Conservation (phyloP, 1,284 basidiomycete species). For the Wallemia ichthyophaga region DNA sequence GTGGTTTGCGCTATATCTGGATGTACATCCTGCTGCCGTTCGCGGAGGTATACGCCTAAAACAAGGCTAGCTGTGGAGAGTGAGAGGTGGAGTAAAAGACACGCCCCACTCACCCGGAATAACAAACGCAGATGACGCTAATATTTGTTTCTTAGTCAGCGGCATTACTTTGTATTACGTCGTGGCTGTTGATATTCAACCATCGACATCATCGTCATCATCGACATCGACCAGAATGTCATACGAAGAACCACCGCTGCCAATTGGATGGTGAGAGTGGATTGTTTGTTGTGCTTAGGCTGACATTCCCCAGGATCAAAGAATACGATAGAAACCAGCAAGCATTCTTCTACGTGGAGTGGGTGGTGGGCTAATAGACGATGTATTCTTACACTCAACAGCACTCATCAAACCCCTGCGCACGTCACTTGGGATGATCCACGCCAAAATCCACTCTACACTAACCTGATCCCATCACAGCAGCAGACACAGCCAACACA, state of each 20-base stretch:
- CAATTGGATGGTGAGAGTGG: not conserved
- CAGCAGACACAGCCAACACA: not conserved
- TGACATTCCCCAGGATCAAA: not conserved
- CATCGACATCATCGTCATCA: too few relatives aligned
- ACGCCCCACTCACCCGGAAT: not conserved
- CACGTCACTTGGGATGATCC: not conserved
- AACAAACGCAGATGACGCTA: not conserved
- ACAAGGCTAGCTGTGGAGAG: not conserved
- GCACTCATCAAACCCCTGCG: not conserved
- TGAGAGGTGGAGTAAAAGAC: not conserved
- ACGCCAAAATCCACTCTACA: not conserved
- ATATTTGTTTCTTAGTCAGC: not conserved
- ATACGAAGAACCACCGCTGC: not conserved
- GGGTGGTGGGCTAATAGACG: not conserved
- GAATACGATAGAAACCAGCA: not conserved
- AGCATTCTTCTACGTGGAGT: not conserved
- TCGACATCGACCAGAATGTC: not conserved
- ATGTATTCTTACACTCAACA: not conserved
- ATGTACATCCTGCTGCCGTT: not conserved
- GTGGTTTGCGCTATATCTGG: not conserved
- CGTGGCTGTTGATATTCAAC: not conserved
- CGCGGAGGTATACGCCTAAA: not conserved
- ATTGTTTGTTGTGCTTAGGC: not conserved
- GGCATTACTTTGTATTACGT: too few relatives aligned
- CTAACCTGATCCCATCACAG: not conserved